Evolutionary conservation across 257 asterid genomes (phyloP).

Genomic region (Handroanthus guayacan): DNA sequence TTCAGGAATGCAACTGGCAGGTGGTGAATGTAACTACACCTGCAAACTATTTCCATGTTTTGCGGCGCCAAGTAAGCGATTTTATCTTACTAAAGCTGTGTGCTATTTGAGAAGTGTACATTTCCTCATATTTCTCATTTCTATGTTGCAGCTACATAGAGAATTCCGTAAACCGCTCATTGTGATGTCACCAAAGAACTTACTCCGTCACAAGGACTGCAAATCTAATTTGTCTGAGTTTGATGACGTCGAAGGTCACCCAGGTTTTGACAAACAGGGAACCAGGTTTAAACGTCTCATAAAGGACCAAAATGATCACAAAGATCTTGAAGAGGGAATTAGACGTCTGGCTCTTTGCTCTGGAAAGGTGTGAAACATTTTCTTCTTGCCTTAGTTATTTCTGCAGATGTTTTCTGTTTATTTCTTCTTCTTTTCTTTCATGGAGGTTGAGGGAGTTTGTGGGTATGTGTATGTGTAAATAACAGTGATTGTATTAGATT

Average conservation of each 20-base stretch:
- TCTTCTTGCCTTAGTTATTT: conserved; percentile 23
- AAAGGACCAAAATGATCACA: conserved; percentile 82
- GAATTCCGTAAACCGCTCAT: conserved; percentile 95
- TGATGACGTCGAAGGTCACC: conserved; percentile 95
- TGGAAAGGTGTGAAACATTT: conserved; percentile 68
- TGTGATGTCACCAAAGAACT: conserved; percentile 94
- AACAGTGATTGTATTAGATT: not conserved
- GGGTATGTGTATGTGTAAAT: not conserved
- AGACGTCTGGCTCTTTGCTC: conserved; percentile 89
- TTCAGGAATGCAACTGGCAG: conserved; percentile 96
- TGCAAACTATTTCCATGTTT: conserved; percentile 93
- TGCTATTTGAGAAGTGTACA: not conserved
- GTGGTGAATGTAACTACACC: conserved; percentile 98
- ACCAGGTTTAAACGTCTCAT: conserved; percentile 96
- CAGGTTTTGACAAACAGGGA: conserved; percentile 96
- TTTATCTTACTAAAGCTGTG: conserved; percentile 10
- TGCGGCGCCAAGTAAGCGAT: conserved; percentile 83
- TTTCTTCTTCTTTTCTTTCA: conserved; percentile 3
- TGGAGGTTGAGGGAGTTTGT: conserved; percentile 18
- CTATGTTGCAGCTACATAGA: conserved; percentile 73
- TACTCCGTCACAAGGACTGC: conserved; percentile 94
- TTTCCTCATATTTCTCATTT: conserved; percentile 37
- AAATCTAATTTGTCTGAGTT: conserved; percentile 89
- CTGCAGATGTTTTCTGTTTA: not conserved
- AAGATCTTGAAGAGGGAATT: conserved; percentile 87